Base-by-base conservation (phyloP, 2,329 filamentous ascomycete species). In the Monosporascus sp. region DNA sequence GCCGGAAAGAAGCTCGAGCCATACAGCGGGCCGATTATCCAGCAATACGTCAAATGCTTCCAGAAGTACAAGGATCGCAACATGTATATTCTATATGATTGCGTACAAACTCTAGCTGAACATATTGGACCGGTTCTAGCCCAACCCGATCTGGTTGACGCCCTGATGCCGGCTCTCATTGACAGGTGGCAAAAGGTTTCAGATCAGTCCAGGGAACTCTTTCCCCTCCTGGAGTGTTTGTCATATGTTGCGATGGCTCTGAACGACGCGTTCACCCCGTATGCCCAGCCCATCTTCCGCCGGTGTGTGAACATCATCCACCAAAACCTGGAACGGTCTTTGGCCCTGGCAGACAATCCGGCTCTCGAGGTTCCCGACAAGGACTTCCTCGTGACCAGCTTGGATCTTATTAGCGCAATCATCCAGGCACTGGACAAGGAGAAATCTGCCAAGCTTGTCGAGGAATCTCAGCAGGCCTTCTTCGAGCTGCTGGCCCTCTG, bases 1-100 rank as follows among this genome's bases (percentile, higher is more conserved):
- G 89, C 94, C 0, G 90, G 90, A 54, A 84, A 84, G 57, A 81
- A 86, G 56, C 74, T 99, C 42, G 84, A 86, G 58, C 90, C 90
- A 0, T 99, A 97, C 72, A 92, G 90, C 63, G 81, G 86, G 27
- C 89, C 92, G 25, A 97, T 99, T 63, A 83, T 97, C 50, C 86
- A 86, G 56, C 94, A 97, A 68, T 97, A 93, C 65, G 91, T 97
- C 50, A 79, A 82, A 55, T 99, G 94, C 71, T 99, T 99, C 72
- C 82, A 79, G 50, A 91, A 89, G 72, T 99, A 97, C 82, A 97
- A 99, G 79, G 93, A 97, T 71, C 87, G 90, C 65, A 99, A 99
- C 74, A 97, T 97, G 84, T 97, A 95, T 74, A 95, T 97, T 51
- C 82, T 99, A 36, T 99, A 99, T 74, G 94, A 99, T 73, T 97